Percentiles rank a stretch among this genome's conserved stretches.
Evolutionary conservation across 345 rosid genomes (phyloP).

Genomic region (Pelargonium nanum): DNA sequence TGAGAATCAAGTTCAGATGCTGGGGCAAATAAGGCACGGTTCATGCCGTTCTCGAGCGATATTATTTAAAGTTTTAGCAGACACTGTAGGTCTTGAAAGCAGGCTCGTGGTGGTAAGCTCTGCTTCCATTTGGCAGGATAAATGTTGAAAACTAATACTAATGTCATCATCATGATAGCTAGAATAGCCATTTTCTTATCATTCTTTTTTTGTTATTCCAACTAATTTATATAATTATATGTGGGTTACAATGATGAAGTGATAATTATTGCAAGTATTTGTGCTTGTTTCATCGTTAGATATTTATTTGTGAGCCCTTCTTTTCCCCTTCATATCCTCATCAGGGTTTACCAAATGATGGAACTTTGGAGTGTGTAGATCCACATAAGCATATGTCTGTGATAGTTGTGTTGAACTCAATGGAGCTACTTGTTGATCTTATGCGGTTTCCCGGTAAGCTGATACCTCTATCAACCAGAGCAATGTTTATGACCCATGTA

Average conservation of each 20-base stretch:
- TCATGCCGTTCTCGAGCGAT: conserved; percentile 91
- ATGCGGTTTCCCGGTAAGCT: conserved; percentile 95
- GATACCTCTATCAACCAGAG: conserved; percentile 74
- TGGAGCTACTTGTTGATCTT: conserved; percentile 90
- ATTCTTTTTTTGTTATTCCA: neutral
- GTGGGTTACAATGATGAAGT: neutral
- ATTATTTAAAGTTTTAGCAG: conserved; percentile 87
- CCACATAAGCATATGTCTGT: conserved; percentile 84
- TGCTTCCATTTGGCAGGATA: neutral
- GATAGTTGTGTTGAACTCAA: conserved; percentile 67
- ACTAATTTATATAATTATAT: no score
- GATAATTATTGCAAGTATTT: conserved; percentile 7
- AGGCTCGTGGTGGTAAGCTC: conserved; percentile 86
- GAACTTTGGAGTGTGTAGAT: conserved; percentile 62
- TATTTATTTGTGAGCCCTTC: neutral
- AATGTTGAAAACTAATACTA: neutral
- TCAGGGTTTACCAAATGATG: conserved; percentile 94
- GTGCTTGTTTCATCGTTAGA: neutral
- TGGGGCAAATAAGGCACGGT: conserved; percentile 92
- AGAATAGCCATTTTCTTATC: neutral
- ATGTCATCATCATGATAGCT: neutral
- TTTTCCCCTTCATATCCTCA: conserved; percentile 4
- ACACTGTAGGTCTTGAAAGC: conserved; percentile 86
- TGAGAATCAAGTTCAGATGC: conserved; percentile 72
- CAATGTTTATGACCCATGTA: conserved; percentile 77